Evolutionary conservation across 208 protist species (phyloP).

Genomic region (Leishmania aethiopica): DNA sequence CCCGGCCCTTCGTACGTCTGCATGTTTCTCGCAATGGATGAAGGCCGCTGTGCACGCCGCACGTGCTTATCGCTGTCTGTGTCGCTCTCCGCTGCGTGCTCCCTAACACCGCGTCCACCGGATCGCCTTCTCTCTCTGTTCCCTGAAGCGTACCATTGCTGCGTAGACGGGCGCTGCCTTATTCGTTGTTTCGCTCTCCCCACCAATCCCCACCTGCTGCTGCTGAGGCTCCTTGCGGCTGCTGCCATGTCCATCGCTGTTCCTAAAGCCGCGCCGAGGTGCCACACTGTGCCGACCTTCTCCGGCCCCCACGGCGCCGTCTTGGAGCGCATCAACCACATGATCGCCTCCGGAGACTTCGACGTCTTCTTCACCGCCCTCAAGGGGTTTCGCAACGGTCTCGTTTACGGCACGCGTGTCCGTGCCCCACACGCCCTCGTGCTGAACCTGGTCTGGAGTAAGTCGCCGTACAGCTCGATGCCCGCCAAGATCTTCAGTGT

Average conservation of each 20-base stretch:
- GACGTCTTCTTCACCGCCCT: conserved; percentile 66
- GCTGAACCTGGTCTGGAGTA: conserved; percentile 87
- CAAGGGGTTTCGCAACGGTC: conserved; percentile 87
- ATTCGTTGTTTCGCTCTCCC: not conserved
- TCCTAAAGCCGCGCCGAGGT: not conserved
- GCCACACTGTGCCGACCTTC: conserved; percentile 3
- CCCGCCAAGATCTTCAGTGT: conserved; percentile 62
- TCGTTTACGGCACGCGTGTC: conserved; percentile 85
- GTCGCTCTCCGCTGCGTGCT: not conserved
- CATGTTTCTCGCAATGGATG: not conserved
- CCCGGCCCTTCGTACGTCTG: not conserved
- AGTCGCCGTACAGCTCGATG: conserved; percentile 58
- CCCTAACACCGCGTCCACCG: not conserved
- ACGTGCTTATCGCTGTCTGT: not conserved
- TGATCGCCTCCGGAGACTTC: conserved; percentile 73
- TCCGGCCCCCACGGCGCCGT: conserved; percentile 27
- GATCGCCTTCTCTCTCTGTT: too few relatives aligned
- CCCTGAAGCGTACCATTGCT: not conserved
- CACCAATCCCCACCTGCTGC: not conserved
- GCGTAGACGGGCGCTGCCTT: too few relatives aligned
- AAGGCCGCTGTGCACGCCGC: not conserved
- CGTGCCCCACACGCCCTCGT: conserved; percentile 89
- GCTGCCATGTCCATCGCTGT: not conserved
- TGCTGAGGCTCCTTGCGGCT: not conserved
- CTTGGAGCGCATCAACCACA: conserved; percentile 46